Evolutionary conservation across 1,284 basidiomycete genomes (phyloP).

Genomic region (Austroboletus novae-zelandiae): DNA sequence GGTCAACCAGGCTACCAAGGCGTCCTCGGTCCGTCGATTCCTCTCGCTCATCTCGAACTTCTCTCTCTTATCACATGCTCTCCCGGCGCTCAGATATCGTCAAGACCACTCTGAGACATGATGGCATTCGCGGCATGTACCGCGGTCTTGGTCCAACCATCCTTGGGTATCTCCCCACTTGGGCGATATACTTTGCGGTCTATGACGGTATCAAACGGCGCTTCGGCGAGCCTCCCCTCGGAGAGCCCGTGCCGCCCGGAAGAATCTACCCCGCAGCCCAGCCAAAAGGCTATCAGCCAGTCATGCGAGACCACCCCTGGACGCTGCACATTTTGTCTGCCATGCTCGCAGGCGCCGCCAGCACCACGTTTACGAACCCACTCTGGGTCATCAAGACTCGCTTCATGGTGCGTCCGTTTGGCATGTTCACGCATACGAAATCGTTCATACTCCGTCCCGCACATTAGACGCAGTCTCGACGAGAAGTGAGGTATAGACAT

Average conservation of each 20-base stretch:
- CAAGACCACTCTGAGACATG: slow-evolving; percentile 65
- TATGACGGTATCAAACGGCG: slow-evolving; percentile 89
- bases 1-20: slow-evolving; percentile 75
- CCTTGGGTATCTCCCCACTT: slow-evolving; percentile 92
- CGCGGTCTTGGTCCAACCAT: slow-evolving; percentile 94
- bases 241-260: slow-evolving; percentile 36
- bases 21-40: slow-evolving; percentile 57
- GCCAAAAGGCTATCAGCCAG: slow-evolving; percentile 76
- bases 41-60: slow-evolving; percentile 5
- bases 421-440: not conserved
- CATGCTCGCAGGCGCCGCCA: slow-evolving; percentile 88
- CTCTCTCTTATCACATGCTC: slow-evolving; percentile 19
- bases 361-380: slow-evolving; percentile 90
- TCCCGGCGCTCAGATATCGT: slow-evolving; percentile 56
- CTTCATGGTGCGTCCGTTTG: slow-evolving; percentile 77
- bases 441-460: slow-evolving; percentile 4
- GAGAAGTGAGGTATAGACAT: slow-evolving; percentile 77
- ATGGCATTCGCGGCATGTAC: slow-evolving; percentile 86
- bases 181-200: slow-evolving; percentile 98
- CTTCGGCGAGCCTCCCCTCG: slow-evolving; percentile 66
- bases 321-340: slow-evolving; percentile 86
- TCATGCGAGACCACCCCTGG: slow-evolving; percentile 76
- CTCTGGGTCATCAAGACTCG: slow-evolving; percentile 97
- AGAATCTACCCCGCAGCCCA: slow-evolving; percentile 77
- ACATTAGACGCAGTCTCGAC: slow-evolving; percentile 70